A percentile compares a stretch with the other conserved stretches of the same genome.
phyloP scores from a whole-genome alignment of 164 flowering plant species.

The Aristolochia contorta region DNA sequence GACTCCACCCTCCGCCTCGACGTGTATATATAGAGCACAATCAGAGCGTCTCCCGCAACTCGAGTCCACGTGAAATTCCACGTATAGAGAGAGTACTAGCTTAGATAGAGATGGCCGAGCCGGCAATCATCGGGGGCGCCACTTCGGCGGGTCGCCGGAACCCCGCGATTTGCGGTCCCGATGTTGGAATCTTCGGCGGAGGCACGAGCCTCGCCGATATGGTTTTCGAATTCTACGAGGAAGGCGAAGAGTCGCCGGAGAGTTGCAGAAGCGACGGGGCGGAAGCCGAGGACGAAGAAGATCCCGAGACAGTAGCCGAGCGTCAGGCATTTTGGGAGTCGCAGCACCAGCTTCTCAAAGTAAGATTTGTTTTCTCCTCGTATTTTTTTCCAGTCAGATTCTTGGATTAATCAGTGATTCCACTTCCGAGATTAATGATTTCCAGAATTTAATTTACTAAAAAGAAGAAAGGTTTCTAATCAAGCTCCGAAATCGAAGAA shows the following conservation, averaged over 20 bases:
- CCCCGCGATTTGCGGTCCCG: no score
- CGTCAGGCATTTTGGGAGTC: conserved; percentile 19
- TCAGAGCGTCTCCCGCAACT: neutral
- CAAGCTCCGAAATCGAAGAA: no score
- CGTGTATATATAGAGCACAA: neutral
- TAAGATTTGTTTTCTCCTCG: conserved; percentile 4
- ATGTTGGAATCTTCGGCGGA: conserved; percentile 6
- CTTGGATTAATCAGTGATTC: neutral
- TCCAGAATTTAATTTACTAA: no score
- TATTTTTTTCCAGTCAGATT: neutral
- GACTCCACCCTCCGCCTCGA: neutral
- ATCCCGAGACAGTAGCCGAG: conserved; percentile 6
- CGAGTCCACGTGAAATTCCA: no score
- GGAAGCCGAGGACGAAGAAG: conserved; percentile 9
- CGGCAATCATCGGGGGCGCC: conserved; percentile 8
- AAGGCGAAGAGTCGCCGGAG: conserved; percentile 10
- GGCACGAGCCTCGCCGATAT: conserved; percentile 28
- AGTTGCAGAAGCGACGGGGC: conserved; percentile 5
- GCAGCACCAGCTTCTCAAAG: conserved; percentile 20
- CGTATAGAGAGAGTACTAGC: neutral
- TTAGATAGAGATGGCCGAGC: conserved; percentile 1
- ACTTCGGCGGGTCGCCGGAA: conserved; percentile 3
- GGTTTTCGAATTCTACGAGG: conserved; percentile 38
- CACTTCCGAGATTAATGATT: neutral
- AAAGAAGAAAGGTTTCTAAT: no score